A percentile compares a stretch with the other conserved stretches of the same genome.
Conservation (phyloP, 108 stramenopile species). For the Ochromonas danica region DNA sequence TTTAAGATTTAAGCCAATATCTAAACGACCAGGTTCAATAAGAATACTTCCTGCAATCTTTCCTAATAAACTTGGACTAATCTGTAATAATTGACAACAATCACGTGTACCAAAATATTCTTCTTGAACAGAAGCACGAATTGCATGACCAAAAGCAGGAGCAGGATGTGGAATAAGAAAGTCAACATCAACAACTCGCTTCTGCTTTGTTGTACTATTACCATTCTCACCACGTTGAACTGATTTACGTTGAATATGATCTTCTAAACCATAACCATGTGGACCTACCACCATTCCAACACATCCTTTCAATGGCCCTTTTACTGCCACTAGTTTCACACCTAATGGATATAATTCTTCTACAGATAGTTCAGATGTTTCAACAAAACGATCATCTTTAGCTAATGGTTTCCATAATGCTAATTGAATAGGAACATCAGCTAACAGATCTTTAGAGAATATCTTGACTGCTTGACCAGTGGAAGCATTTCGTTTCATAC, state of each 20-base stretch:
- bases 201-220: neutral
- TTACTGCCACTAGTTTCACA: slow-evolving; percentile 61
- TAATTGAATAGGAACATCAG: slow-evolving; percentile 88
- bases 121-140: slow-evolving; percentile 74
- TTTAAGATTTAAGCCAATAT: slow-evolving; percentile 90
- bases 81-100: slow-evolving; percentile 74
- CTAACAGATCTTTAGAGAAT: slow-evolving; percentile 78
- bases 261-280: slow-evolving; percentile 52
- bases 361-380: slow-evolving; percentile 62
- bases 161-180: slow-evolving; percentile 52
- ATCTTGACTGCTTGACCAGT: slow-evolving; percentile 83
- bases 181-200: slow-evolving; percentile 35
- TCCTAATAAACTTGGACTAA: slow-evolving; percentile 71
- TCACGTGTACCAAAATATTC: slow-evolving; percentile 72
- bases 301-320: slow-evolving; percentile 76
- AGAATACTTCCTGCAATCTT: slow-evolving; percentile 69
- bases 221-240: slow-evolving; percentile 35
- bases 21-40: slow-evolving; percentile 73
- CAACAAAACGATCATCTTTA: slow-evolving; percentile 87
- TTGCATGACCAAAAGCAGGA: slow-evolving; percentile 81
- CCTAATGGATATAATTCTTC: slow-evolving; percentile 75
- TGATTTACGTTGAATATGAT: slow-evolving; percentile 67
- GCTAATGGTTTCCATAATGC: slow-evolving; percentile 82
- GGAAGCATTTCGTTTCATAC: slow-evolving; percentile 76
- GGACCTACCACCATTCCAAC: slow-evolving; percentile 65